Conservation (phyloP, 2,329 filamentous ascomycete species). For the Ascosphaera aggregata region DNA sequence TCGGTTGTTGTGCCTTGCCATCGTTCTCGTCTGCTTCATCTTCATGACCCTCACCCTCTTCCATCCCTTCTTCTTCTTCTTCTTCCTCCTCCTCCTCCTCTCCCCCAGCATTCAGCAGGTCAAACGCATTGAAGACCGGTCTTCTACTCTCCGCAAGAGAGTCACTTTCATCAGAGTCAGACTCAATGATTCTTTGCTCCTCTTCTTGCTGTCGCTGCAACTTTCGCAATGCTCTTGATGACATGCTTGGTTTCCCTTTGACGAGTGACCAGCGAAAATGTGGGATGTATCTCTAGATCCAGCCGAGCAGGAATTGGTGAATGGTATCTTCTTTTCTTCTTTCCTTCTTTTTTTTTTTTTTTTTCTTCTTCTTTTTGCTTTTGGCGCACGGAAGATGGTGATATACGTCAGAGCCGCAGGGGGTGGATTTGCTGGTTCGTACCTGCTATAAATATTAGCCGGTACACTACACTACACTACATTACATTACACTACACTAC, state of each 20-base stretch:
- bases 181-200: conserved; percentile 17
- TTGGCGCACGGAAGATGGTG: too few species aligned
- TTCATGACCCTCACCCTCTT: conserved; percentile 7
- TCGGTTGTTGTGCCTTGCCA: conserved; percentile 5
- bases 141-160: conserved; percentile 12
- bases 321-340: too few species aligned
- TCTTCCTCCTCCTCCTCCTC: conserved; percentile 18
- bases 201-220: conserved; percentile 37
- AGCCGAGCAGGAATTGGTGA: too few species aligned
- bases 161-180: conserved; percentile 16
- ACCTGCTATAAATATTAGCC: too few species aligned
- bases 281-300: too few species aligned
- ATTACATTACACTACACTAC: too few species aligned
- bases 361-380: too few species aligned
- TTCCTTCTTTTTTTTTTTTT: too few species aligned
- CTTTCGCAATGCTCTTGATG: conserved; percentile 40
- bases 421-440: too few species aligned
- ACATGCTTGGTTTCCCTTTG: too few species aligned
- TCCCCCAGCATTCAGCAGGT: conserved; percentile 25
- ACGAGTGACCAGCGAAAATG: not conserved
- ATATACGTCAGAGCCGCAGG: too few species aligned
- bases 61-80: conserved; percentile 13
- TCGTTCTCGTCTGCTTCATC: conserved; percentile 6
- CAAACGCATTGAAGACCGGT: conserved; percentile 29
- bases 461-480: too few species aligned